These are phyloP conservation scores for Penicillium canariense DNA, from an alignment of 495 filamentous ascomycete species.

Conservation along the genomic window DNA sequence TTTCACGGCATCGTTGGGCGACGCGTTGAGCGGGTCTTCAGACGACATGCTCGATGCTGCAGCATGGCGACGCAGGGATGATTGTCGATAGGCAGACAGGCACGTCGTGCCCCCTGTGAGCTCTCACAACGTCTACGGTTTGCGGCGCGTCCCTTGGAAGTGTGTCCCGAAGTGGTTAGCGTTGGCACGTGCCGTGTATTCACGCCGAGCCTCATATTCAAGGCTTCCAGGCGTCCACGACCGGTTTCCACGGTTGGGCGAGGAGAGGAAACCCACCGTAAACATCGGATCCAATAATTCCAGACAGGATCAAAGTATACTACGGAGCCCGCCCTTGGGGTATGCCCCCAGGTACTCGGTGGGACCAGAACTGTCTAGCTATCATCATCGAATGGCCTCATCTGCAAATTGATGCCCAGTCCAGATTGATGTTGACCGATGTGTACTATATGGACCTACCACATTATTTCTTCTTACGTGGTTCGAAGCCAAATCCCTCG, in stretches of 20 bases:
- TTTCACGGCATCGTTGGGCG: constrained; percentile 37
- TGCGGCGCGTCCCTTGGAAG: constrained; percentile 8
- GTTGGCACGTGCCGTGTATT: constrained; percentile 15
- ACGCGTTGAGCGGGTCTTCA: constrained; percentile 29
- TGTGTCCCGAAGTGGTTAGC: constrained; percentile 16
- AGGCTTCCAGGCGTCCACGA: constrained; percentile 1
- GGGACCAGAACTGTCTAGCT: too few relatives aligned
- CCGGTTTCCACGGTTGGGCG: not conserved
- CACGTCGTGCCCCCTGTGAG: not conserved
- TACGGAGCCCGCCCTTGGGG: too few relatives aligned
- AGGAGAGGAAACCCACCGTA: not conserved
- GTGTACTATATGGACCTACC: not conserved
- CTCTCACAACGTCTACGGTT: not conserved
- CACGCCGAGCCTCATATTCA: constrained; percentile 13
- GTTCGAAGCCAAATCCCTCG: constrained; percentile 8
- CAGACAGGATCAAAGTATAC: too few relatives aligned
- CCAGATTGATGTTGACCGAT: not conserved
- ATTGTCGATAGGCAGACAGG: not conserved
- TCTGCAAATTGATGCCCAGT: constrained; percentile 2
- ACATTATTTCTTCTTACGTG: constrained; percentile 4
- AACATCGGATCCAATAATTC: not conserved
- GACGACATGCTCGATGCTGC: constrained; percentile 24
- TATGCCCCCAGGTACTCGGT: too few relatives aligned
- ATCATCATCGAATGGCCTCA: not conserved
- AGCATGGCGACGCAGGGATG: constrained; percentile 18